Conservation (phyloP, 2,329 filamentous ascomycete species). For the Fusarium bulbicola region DNA sequence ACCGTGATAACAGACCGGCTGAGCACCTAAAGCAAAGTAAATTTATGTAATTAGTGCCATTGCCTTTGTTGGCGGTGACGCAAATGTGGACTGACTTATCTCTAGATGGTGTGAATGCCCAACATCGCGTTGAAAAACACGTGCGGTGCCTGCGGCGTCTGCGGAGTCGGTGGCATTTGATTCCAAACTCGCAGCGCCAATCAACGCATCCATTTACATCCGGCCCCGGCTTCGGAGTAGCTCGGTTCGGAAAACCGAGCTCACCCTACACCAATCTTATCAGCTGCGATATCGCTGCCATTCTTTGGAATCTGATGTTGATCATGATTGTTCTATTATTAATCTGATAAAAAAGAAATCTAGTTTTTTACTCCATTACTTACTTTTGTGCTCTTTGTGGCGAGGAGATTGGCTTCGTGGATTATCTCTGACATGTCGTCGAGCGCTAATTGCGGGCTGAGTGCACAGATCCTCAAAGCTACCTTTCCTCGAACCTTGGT, state of each 20-base stretch:
- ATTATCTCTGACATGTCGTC: slow-evolving; percentile 15
- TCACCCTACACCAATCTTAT: background rate
- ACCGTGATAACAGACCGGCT: background rate
- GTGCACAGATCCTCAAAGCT: background rate
- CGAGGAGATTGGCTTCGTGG: background rate
- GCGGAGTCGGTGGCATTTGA: slow-evolving; percentile 1
- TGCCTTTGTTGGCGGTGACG: slow-evolving; percentile 11
- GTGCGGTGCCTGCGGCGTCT: background rate
- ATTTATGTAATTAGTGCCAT: slow-evolving; percentile 12
- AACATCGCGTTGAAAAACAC: slow-evolving; percentile 1
- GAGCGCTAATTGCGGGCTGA: background rate
- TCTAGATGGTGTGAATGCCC: background rate
- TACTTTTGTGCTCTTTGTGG: background rate
- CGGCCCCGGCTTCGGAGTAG: slow-evolving; percentile 2
- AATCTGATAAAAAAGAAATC: background rate
- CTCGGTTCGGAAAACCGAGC: slow-evolving; percentile 16
- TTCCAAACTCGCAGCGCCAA: slow-evolving; percentile 12
- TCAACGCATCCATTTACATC: background rate
- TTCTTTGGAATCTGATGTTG: background rate
- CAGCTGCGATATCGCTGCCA: background rate
- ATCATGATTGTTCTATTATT: slow-evolving; percentile 8
- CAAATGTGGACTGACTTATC: slow-evolving; percentile 11
- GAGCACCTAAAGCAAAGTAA: background rate
- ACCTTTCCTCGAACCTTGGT: slow-evolving; percentile 10
- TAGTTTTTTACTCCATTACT: background rate